These are phyloP conservation scores for Globomyces pollinis-pini DNA, from an alignment of 192 early-diverging fungal species.

Conservation along the genomic window DNA sequence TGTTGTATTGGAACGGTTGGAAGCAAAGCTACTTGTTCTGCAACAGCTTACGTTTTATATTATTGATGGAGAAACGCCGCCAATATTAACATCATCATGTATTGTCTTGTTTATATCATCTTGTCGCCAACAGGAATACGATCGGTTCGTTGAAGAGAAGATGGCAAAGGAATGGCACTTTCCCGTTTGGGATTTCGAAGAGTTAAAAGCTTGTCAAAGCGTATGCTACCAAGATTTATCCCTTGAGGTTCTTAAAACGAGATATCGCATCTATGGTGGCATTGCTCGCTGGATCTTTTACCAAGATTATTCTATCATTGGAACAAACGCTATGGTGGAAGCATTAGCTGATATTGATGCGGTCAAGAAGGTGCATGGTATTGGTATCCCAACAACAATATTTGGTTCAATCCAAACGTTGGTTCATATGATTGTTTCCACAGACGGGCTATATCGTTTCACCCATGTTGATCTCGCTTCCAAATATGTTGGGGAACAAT, in stretches of 20 bases:
- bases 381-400: conserved; percentile 12
- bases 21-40: conserved; percentile 3
- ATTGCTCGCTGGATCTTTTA: conserved; percentile 22
- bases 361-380: background rate
- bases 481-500: conserved; percentile 19
- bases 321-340: background rate
- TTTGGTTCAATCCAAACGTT: conserved; percentile 10
- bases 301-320: background rate
- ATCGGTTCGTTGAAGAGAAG: conserved; percentile 14
- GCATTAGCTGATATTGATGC: conserved; percentile 15
- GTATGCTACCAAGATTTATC: conserved; percentile 14
- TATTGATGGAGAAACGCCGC: conserved; percentile 17
- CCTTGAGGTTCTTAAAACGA: conserved; percentile 4
- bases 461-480: conserved; percentile 14
- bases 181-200: conserved; percentile 13
- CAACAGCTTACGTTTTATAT: conserved; percentile 16
- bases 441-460: conserved; percentile 6
- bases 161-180: conserved; percentile 14
- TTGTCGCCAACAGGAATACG: conserved; percentile 15
- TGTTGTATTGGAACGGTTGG: background rate
- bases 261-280: conserved; percentile 19
- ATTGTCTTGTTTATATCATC: conserved; percentile 15
- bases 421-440: conserved; percentile 5
- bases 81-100: conserved; percentile 10
- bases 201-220: conserved; percentile 11